These are phyloP conservation scores for Colletotrichum magnum DNA, from an alignment of 2,329 filamentous ascomycete genomes.

Conservation along the genomic window DNA sequence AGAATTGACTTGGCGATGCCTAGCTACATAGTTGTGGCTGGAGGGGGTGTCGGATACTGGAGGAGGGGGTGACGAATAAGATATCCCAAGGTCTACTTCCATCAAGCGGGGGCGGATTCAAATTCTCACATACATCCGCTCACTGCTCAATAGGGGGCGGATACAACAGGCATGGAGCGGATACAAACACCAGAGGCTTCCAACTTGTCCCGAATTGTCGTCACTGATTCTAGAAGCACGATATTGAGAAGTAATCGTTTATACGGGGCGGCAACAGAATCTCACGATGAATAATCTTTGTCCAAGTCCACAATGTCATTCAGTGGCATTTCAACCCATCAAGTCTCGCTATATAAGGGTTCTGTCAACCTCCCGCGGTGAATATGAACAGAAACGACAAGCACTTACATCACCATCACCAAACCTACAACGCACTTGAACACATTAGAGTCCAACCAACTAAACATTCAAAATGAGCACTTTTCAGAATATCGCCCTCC, in stretches of 20 bases:
- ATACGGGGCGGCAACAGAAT: not conserved
- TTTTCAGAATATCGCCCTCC: constrained; percentile 32
- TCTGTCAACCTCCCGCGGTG: not conserved
- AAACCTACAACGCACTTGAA: not conserved
- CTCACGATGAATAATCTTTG: not conserved
- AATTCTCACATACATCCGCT: not conserved
- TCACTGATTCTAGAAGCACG: not conserved
- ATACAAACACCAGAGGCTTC: not conserved
- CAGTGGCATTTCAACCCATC: not conserved
- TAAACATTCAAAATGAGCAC: constrained; percentile 11
- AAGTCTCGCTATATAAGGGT: not conserved
- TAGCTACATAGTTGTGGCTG: no score
- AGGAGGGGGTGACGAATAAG: no score
- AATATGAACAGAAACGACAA: not conserved
- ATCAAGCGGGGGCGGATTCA: not conserved
- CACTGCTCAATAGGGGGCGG: not conserved
- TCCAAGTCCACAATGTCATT: not conserved
- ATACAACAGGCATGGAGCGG: no score
- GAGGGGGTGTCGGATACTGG: no score
- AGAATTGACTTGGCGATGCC: no score
- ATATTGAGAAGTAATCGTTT: not conserved
- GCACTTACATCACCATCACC: not conserved
- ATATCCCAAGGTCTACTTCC: not conserved
- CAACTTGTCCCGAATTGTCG: not conserved
- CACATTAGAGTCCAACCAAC: not conserved